phyloP scores from a whole-genome alignment of 352 stramenopile genomes.

The Aphanomyces astaci region DNA sequence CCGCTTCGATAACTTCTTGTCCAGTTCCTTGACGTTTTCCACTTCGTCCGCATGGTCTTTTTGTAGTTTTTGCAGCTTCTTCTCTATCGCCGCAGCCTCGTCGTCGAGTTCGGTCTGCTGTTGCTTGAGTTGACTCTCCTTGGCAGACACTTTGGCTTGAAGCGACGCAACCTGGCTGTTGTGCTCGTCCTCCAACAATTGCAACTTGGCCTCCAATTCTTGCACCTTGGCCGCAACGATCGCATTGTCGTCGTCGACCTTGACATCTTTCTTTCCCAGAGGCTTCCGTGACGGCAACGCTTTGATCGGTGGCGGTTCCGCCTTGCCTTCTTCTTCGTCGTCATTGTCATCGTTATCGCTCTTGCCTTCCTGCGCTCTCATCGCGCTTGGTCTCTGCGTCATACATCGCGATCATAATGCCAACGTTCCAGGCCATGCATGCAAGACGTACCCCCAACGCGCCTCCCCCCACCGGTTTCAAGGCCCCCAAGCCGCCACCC shows the following conservation, averaged over 20 bases:
- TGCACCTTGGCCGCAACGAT: conserved; percentile 40
- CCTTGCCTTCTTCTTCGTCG: conserved; percentile 27
- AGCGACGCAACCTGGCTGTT: conserved; percentile 28
- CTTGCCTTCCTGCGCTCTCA: conserved; percentile 28
- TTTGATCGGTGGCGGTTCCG: conserved; percentile 26
- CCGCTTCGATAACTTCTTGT: conserved; percentile 58
- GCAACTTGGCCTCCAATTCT: conserved; percentile 35
- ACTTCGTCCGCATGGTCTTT: conserved; percentile 51
- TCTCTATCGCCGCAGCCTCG: conserved; percentile 24
- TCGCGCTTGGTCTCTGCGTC: neutral
- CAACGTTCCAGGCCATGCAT: too few relatives aligned
- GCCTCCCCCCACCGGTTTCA: conserved; percentile 39
- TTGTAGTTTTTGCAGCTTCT: conserved; percentile 43
- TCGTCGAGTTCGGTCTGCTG: conserved; percentile 31
- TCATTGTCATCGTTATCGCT: conserved; percentile 31
- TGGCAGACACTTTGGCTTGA: neutral
- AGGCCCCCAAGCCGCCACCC: conserved; percentile 23
- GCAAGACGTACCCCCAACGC: conserved; percentile 48
- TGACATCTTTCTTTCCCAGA: conserved; percentile 31
- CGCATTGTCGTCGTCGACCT: conserved; percentile 34
- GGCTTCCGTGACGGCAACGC: neutral
- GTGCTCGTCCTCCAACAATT: conserved; percentile 35
- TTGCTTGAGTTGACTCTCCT: neutral
- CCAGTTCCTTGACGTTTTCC: conserved; percentile 47
- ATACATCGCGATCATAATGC: neutral